These are phyloP conservation scores for Barnettozyma botsteinii DNA, from an alignment of 805 yeast genomes.

Conservation along the genomic window DNA sequence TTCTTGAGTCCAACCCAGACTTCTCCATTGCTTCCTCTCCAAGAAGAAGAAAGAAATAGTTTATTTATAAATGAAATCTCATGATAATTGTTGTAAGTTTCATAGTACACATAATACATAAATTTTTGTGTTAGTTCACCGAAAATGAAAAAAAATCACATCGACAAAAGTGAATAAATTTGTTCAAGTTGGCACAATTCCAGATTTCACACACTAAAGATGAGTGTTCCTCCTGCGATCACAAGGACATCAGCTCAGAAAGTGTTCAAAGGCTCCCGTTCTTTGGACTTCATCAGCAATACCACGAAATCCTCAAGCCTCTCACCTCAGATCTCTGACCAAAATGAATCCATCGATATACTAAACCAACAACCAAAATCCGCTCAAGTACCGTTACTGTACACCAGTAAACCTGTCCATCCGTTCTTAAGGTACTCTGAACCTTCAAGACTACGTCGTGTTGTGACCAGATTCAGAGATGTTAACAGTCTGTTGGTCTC, in stretches of 20 bases:
- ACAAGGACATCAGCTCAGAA: constrained; percentile 7
- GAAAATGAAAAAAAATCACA: too few species aligned
- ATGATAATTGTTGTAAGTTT: too few species aligned
- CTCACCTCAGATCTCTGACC: not conserved
- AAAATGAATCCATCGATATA: not conserved
- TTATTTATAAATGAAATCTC: too few species aligned
- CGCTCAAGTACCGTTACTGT: not conserved
- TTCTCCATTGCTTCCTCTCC: constrained; percentile 1
- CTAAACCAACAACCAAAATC: not conserved
- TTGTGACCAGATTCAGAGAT: not conserved
- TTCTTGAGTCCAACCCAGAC: constrained; percentile 5
- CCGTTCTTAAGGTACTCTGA: constrained; percentile 4
- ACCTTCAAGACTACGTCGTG: not conserved
- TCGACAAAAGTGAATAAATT: too few species aligned
- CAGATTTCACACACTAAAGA: too few species aligned
- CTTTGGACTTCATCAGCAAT: constrained; percentile 11
- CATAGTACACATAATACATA: too few species aligned
- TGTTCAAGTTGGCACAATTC: too few species aligned
- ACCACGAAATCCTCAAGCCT: constrained; percentile 1
- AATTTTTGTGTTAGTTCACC: too few species aligned
- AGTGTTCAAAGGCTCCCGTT: constrained; percentile 10
- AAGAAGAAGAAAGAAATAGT: constrained; percentile 1
- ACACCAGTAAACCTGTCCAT: not conserved
- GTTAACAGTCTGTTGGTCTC: not conserved
- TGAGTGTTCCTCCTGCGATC: too few species aligned